Evolutionary conservation across 257 asterid species (phyloP).

Genomic region (Fraxinus anomala): DNA sequence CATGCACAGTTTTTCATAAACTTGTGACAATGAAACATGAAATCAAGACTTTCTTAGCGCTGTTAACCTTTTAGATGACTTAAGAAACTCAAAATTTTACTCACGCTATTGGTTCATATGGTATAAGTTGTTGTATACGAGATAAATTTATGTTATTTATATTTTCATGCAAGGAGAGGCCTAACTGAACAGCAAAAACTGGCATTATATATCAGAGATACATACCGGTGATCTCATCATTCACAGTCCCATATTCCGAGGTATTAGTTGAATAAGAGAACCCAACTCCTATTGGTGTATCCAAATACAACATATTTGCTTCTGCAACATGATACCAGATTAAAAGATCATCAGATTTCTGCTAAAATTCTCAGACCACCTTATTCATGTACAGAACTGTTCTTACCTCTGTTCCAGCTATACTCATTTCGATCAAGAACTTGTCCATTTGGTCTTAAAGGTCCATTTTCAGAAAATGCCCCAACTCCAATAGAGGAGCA

Average conservation of each 20-base stretch:
- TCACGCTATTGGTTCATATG: too few species aligned
- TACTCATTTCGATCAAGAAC: slow-evolving; percentile 50
- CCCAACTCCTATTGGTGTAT: slow-evolving; percentile 74
- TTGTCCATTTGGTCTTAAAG: slow-evolving; percentile 62
- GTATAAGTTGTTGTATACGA: not conserved
- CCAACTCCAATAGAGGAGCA: slow-evolving; percentile 80
- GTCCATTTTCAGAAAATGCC: slow-evolving; percentile 81
- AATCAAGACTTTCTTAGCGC: not conserved
- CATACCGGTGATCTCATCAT: slow-evolving; percentile 62
- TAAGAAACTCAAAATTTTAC: not conserved
- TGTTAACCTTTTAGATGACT: not conserved
- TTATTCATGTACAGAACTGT: not conserved
- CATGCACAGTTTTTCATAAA: not conserved
- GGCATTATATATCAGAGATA: not conserved
- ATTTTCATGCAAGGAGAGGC: not conserved
- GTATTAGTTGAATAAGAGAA: slow-evolving; percentile 57
- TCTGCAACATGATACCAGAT: slow-evolving; percentile 38
- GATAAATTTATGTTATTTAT: too few species aligned
- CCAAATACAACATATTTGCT: slow-evolving; percentile 74
- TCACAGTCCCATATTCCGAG: slow-evolving; percentile 49
- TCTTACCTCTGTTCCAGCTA: slow-evolving; percentile 74
- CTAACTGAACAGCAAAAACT: not conserved
- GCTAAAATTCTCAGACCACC: not conserved
- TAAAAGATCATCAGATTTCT: slow-evolving; percentile 23
- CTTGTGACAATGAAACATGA: not conserved